Conservation (phyloP, 257 asterid species). For the Paraleonurus japonicus region DNA sequence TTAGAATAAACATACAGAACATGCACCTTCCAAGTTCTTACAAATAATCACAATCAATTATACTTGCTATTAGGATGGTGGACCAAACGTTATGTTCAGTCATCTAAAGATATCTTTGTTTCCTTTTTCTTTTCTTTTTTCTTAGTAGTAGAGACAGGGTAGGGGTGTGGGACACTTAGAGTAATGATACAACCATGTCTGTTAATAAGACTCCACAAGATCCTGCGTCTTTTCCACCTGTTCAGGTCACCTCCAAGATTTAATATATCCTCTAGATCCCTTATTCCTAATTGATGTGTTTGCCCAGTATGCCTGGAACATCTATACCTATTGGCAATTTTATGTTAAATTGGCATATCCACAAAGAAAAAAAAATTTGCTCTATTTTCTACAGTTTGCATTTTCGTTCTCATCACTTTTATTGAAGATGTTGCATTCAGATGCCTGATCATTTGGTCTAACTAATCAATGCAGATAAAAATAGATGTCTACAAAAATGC, state of each 20-base stretch:
- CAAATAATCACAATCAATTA: background rate
- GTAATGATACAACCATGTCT: background rate
- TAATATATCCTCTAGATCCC: background rate
- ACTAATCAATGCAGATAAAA: background rate
- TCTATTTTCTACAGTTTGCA: background rate
- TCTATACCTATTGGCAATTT: background rate
- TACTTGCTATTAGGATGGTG: background rate
- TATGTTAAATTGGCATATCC: background rate
- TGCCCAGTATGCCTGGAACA: background rate
- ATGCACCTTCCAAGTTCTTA: background rate
- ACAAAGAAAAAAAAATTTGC: background rate
- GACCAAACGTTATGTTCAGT: background rate
- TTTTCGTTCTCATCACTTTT: background rate
- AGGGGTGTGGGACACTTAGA: background rate
- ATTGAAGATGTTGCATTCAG: background rate
- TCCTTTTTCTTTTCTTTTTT: background rate
- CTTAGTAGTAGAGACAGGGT: background rate
- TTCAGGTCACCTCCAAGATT: background rate
- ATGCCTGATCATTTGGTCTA: background rate
- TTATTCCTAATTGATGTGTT: background rate
- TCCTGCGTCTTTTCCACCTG: background rate
- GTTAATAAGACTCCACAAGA: background rate
- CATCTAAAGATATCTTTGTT: background rate
- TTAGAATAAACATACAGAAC: background rate
- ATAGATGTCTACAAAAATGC: background rate